A percentile compares a stretch with the other conserved stretches of the same genome.
These are phyloP conservation scores for Prillingera fragicola DNA, from an alignment of 1,284 basidiomycete species.

Conservation along the genomic window DNA sequence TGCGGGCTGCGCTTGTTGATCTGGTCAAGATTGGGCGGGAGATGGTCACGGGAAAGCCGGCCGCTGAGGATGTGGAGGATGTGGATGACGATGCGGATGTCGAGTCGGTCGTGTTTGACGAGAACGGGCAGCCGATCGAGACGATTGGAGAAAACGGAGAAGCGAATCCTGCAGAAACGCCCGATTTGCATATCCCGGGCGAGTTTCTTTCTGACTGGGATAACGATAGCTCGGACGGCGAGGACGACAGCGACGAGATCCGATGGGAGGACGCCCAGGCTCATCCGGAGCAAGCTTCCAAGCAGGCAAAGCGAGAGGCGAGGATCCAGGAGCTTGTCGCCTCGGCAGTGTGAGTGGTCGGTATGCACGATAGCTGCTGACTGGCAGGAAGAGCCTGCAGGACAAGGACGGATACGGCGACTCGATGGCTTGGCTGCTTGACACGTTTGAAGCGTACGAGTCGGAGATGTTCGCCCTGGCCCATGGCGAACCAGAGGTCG, in stretches of 20 bases:
- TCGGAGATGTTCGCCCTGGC: slow-evolving; percentile 1
- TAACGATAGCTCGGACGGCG: background rate
- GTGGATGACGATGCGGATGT: too few relatives aligned
- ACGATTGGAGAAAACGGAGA: background rate
- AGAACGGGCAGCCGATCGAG: background rate
- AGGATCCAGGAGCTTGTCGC: background rate
- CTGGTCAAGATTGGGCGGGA: background rate
- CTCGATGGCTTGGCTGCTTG: slow-evolving; percentile 15
- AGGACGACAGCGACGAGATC: background rate
- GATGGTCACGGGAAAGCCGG: background rate
- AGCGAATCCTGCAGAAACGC: background rate
- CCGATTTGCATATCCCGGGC: background rate
- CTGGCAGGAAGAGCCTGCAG: slow-evolving; percentile 3
- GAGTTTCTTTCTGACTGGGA: background rate
- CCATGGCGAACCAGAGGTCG: background rate
- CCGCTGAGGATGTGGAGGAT: background rate
- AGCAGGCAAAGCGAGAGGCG: background rate
- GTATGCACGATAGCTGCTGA: background rate
- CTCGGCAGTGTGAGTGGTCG: slow-evolving; percentile 3
- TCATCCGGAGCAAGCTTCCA: too few relatives aligned
- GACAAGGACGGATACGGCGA: slow-evolving; percentile 4
- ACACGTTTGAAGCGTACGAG: slow-evolving; percentile 14
- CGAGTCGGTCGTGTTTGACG: too few relatives aligned
- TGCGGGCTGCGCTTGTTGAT: slow-evolving; percentile 2
- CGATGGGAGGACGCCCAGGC: too few relatives aligned